Conservation (phyloP, 176 grass and related monocot species). For the Lolium rigidum region DNA sequence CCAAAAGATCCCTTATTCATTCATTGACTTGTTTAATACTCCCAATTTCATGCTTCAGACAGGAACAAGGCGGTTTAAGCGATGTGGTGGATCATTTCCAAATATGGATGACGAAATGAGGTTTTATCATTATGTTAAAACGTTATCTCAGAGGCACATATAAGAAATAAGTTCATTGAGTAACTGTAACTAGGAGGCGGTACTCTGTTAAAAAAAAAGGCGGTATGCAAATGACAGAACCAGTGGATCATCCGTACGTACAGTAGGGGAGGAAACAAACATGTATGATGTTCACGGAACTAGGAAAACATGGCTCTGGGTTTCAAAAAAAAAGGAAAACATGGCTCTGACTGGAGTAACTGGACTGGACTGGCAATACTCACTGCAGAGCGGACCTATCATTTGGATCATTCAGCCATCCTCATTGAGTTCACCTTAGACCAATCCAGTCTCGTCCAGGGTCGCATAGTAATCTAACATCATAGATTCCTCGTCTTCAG, state of each 20-base stretch:
- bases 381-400: not conserved
- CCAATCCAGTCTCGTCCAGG: not conserved
- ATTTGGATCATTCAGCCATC: not conserved
- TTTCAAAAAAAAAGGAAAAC: too few relatives aligned
- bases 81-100: not conserved
- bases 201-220: too few relatives aligned
- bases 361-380: not conserved
- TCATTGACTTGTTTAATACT: not conserved
- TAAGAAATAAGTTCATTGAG: not conserved
- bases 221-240: not conserved
- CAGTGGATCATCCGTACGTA: not conserved
- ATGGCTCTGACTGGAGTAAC: not conserved
- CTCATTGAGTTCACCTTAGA: not conserved
- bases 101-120: not conserved
- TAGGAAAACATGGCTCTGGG: not conserved
- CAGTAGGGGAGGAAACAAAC: not conserved
- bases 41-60: not conserved
- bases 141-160: not conserved
- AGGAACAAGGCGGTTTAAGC: not conserved
- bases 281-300: not conserved
- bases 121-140: not conserved
- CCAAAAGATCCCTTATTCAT: too few relatives aligned
- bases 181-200: not conserved
- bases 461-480: constrained; percentile 16
- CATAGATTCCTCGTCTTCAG: not conserved